Conservation (phyloP, 805 yeast species). For the Ogataea paraovalis region DNA sequence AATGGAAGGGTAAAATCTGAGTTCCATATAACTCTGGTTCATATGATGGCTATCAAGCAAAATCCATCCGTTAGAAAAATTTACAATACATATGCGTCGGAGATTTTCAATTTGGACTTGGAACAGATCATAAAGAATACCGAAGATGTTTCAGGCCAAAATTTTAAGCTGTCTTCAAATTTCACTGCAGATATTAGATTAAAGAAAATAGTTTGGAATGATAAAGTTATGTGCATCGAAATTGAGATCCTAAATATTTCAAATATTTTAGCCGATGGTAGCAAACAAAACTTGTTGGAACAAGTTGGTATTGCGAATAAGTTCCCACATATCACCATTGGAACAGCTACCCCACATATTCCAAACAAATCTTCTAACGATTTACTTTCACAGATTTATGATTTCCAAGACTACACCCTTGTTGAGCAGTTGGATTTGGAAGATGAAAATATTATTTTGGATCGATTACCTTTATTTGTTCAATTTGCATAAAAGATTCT, state of each 20-base stretch:
- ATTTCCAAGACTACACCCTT: conserved; percentile 12
- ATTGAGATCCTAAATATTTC: conserved; percentile 34
- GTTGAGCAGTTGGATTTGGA: conserved; percentile 9
- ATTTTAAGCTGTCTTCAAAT: conserved; percentile 14
- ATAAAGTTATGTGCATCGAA: conserved; percentile 49
- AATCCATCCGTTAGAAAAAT: conserved; percentile 7
- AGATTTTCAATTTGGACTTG: conserved; percentile 11
- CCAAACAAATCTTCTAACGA: conserved; percentile 51
- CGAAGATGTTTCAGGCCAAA: conserved; percentile 2
- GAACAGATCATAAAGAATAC: conserved; percentile 1
- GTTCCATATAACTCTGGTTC: conserved; percentile 70
- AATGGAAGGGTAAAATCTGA: conserved; percentile 41
- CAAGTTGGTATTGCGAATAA: conserved; percentile 34
- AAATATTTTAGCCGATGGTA: conserved; percentile 8
- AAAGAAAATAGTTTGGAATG: conserved; percentile 45
- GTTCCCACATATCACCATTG: conserved; percentile 71
- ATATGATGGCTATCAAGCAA: conserved; percentile 27
- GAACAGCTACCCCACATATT: conserved; percentile 43
- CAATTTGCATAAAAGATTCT: conserved; percentile 10
- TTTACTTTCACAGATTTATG: conserved; percentile 25
- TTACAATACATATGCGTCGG: conserved; percentile 18
- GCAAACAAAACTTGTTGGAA: conserved; percentile 8
- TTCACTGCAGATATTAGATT: conserved; percentile 39
- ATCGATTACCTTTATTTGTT: conserved; percentile 20
- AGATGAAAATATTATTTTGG: conserved; percentile 3